Base-by-base conservation (phyloP, 2,329 filamentous ascomycete species). In the Pestalotiopsis sp. region DNA sequence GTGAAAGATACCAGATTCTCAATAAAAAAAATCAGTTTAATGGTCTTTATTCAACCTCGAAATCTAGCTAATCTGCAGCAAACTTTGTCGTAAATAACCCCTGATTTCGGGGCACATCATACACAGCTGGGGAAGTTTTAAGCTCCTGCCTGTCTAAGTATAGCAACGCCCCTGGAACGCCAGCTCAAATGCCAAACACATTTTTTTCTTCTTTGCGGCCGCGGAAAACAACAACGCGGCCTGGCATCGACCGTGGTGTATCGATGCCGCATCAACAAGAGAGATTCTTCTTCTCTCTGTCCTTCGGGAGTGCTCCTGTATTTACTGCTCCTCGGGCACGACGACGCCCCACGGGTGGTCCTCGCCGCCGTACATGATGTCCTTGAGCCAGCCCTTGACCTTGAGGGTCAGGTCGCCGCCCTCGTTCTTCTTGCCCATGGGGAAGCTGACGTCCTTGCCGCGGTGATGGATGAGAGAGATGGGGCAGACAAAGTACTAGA, bases 291-390 rank as follows among this genome's bases (percentile, higher is more conserved):
- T 39, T 17, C 45, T 52, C 17, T 52, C 20, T 17, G 45, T 11
- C n/a, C 45, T 11, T n/a, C 20, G 9, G 45, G 25, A 23, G 27
- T 45, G 62, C 23, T 23, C 23, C 38, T 13, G 13, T 20, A 23
- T 69, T 77, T 74, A 74, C 71, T 78, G 74, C 74, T 90, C 86
- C 79, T 92, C 90, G 66, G 88, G 83, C 45, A 94, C 85, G 45
- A 92, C 85, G 67, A 93, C 86, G 45, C 87, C 90, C 91, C 92
- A 94, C 62, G 87, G 82, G 78, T 94, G 91, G 69, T 90, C 76
- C 76, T 86, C 88, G 69, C 86, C 86, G 70, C 92, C 92, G 78
- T 91, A 94, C 90, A 93, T 94, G 81, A 94, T 93, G 72, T 91
- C 89, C 72, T 85, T 84, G 72, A 94, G 82, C 87, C 87, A 91